A percentile compares a stretch with the other conserved stretches of the same genome.
Conservation (phyloP, 192 early-diverging fungal genomes). For the Dispira simplex region DNA sequence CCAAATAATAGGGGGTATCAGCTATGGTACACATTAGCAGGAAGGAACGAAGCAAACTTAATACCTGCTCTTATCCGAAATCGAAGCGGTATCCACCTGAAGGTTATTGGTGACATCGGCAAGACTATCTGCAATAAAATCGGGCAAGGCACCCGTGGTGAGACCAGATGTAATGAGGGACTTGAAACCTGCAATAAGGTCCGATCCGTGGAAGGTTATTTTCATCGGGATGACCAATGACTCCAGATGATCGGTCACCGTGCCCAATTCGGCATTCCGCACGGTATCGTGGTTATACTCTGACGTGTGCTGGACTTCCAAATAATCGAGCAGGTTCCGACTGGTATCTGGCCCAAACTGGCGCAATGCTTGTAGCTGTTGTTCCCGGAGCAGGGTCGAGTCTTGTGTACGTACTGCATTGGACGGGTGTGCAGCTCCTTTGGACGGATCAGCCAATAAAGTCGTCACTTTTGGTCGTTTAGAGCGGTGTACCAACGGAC, state of each 20-base stretch:
- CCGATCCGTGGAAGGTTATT: not conserved
- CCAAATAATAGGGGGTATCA: too few species aligned
- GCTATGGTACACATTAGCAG: too few species aligned
- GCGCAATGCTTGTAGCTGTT: not conserved
- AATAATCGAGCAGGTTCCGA: not conserved
- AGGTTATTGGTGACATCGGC: not conserved
- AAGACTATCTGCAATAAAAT: not conserved
- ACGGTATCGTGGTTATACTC: not conserved
- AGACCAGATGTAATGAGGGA: not conserved
- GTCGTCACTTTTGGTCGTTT: not conserved
- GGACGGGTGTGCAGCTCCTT: not conserved
- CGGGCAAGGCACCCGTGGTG: constrained; percentile 1
- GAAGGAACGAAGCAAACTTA: too few species aligned
- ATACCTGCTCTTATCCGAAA: too few species aligned
- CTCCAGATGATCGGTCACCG: not conserved
- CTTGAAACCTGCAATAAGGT: constrained; percentile 1
- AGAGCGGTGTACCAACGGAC: not conserved
- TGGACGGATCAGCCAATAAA: not conserved
- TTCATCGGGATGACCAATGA: not conserved
- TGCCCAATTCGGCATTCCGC: not conserved
- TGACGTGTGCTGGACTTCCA: not conserved
- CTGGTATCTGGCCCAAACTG: not conserved
- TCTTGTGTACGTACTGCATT: not conserved
- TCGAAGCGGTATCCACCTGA: not conserved
- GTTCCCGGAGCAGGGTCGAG: not conserved